Evolutionary conservation across 352 stramenopile species (phyloP).

Genomic region (Blastocystis sp.): DNA sequence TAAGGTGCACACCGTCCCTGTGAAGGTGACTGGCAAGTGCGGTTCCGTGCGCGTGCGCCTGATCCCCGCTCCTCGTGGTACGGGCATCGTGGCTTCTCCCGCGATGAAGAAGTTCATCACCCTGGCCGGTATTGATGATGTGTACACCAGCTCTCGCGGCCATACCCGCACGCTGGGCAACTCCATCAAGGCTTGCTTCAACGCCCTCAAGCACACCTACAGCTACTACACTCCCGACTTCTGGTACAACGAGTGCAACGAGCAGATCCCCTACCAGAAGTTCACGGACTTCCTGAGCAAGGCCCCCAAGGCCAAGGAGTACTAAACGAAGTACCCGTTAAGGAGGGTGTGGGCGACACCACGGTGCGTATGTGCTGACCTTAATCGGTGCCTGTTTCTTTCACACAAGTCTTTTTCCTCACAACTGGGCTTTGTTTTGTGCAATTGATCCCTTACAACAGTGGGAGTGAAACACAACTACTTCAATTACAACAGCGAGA

Average conservation of each 20-base stretch:
- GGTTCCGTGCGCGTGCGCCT: slow-evolving; percentile 95
- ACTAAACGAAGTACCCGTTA: slow-evolving; percentile 12
- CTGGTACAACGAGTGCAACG: slow-evolving; percentile 91
- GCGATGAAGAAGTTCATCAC: slow-evolving; percentile 95
- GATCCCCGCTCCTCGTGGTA: slow-evolving; percentile 97
- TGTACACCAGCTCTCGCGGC: slow-evolving; percentile 89
- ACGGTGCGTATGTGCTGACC: slow-evolving; percentile 66
- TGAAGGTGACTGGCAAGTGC: slow-evolving; percentile 99
- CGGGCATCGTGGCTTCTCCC: slow-evolving; percentile 93
- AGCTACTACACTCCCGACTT: slow-evolving; percentile 96
- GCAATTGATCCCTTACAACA: too few species aligned
- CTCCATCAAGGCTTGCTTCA: slow-evolving; percentile 99
- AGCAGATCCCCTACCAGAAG: slow-evolving; percentile 91
- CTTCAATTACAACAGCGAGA: too few species aligned
- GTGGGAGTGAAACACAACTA: too few species aligned
- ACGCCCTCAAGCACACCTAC: slow-evolving; percentile 93
- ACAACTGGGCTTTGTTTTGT: neutral
- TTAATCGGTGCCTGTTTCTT: slow-evolving; percentile 48
- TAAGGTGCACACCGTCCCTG: slow-evolving; percentile 88
- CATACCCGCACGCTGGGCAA: slow-evolving; percentile 99
- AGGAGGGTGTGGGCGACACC: slow-evolving; percentile 63
- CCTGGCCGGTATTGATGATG: slow-evolving; percentile 97
- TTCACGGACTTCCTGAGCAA: slow-evolving; percentile 98
- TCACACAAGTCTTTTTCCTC: neutral
- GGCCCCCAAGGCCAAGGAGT: slow-evolving; percentile 64